These are phyloP conservation scores for Malus sylvestris DNA, from an alignment of 306 rosid species.

Conservation along the genomic window DNA sequence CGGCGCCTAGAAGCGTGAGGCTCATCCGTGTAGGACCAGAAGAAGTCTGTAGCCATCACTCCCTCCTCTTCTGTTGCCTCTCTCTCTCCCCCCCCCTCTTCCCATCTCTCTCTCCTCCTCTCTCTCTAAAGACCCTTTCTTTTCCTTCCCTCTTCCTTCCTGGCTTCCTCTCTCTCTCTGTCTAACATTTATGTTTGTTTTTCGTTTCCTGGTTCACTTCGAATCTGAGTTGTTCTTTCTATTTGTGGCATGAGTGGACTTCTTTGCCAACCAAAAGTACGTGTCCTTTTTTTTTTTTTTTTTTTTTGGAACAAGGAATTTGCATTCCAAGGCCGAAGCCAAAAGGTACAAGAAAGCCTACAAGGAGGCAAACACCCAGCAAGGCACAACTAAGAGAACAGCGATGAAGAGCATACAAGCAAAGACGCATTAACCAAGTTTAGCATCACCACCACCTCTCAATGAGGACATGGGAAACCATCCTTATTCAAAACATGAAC, in stretches of 20 bases:
- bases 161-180: background rate
- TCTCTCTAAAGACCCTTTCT: background rate
- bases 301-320: too few relatives aligned
- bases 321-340: too few relatives aligned
- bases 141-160: background rate
- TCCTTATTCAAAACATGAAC: too few relatives aligned
- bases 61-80: constrained; percentile 3
- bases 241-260: background rate
- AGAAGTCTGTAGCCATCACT: constrained; percentile 63
- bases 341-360: too few relatives aligned
- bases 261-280: too few relatives aligned
- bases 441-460: too few relatives aligned
- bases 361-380: too few relatives aligned
- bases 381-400: too few relatives aligned
- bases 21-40: constrained; percentile 92
- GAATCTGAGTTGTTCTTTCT: background rate
- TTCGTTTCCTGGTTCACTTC: background rate
- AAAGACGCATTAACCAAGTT: too few relatives aligned
- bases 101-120: background rate
- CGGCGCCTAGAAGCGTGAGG: constrained; percentile 92
- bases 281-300: too few relatives aligned
- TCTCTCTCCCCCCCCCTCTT: background rate
- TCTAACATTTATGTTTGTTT: background rate
- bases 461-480: too few relatives aligned
- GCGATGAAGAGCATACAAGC: too few relatives aligned